Conservation (phyloP, 2,329 filamentous ascomycete genomes). For the Hypocreales sp. region DNA sequence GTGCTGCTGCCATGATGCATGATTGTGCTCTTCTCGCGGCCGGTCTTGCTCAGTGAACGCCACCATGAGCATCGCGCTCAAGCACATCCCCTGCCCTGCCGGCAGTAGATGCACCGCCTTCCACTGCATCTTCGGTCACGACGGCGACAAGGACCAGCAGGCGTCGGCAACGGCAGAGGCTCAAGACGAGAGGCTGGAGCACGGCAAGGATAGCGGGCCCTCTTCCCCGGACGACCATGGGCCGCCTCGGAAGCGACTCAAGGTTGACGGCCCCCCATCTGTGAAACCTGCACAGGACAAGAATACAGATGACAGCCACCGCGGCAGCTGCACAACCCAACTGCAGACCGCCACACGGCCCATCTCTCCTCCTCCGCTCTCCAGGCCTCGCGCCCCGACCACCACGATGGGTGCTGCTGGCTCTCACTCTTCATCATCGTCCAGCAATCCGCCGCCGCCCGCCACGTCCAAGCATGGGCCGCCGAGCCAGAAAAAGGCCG, state of each 20-base stretch:
- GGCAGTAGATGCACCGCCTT: conserved; percentile 31
- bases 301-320: background rate
- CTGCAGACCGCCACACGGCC: conserved; percentile 11
- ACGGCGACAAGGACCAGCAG: conserved; percentile 15
- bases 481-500: conserved; percentile 16
- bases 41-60: background rate
- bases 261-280: too few relatives aligned
- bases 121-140: conserved; percentile 33
- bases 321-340: background rate
- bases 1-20: too few relatives aligned
- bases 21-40: too few relatives aligned
- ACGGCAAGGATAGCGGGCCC: background rate
- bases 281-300: too few relatives aligned
- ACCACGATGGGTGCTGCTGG: too few relatives aligned
- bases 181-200: background rate
- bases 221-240: conserved; percentile 10
- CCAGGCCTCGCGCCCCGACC: background rate
- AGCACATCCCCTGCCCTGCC: conserved; percentile 33
- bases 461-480: too few relatives aligned
- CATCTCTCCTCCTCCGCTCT: conserved; percentile 18
- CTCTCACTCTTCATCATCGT: too few relatives aligned
- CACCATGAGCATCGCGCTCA: conserved; percentile 25
- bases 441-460: too few relatives aligned
- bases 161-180: conserved; percentile 2
- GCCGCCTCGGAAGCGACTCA: conserved; percentile 15